Evolutionary conservation across 441 rosid genomes (phyloP).

Genomic region (Viola pubescens): DNA sequence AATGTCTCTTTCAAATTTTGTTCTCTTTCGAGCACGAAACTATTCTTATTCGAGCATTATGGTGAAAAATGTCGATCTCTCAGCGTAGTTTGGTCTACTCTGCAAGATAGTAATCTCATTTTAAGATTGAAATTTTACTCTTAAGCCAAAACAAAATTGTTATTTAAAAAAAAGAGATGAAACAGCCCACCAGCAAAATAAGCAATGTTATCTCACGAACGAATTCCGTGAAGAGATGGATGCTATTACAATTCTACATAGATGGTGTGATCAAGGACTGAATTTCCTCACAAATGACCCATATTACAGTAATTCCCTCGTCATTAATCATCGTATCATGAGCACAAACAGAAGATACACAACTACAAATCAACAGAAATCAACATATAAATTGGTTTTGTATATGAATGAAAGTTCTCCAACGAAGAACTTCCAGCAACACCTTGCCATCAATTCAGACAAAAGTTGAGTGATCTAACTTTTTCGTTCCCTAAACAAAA

Average conservation of each 20-base stretch:
- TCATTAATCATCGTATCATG: slow-evolving; percentile 15
- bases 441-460: slow-evolving; percentile 23
- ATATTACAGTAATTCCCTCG: slow-evolving; percentile 24
- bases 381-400: slow-evolving; percentile 19
- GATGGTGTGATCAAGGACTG: background rate
- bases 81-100: too few species aligned
- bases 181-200: too few species aligned
- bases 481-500: slow-evolving; percentile 27
- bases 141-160: too few species aligned
- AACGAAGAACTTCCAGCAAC: slow-evolving; percentile 31
- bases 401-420: slow-evolving; percentile 29
- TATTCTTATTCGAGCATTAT: too few species aligned
- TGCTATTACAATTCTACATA: slow-evolving; percentile 1
- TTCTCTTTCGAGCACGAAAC: too few species aligned
- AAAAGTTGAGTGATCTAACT: slow-evolving; percentile 20
- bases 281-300: slow-evolving; percentile 18
- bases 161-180: too few species aligned
- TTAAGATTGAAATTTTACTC: too few species aligned
- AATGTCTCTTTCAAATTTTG: too few species aligned
- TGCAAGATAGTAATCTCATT: too few species aligned
- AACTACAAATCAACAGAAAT: slow-evolving; percentile 27
- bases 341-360: slow-evolving; percentile 15
- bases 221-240: slow-evolving; percentile 14
- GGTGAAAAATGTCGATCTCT: too few species aligned
- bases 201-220: slow-evolving; percentile 4